Evolutionary conservation across 2,329 filamentous ascomycete genomes (phyloP), one percentile per base, ranked within the genome.

Genomic region (Fusarium sp.): DNA sequence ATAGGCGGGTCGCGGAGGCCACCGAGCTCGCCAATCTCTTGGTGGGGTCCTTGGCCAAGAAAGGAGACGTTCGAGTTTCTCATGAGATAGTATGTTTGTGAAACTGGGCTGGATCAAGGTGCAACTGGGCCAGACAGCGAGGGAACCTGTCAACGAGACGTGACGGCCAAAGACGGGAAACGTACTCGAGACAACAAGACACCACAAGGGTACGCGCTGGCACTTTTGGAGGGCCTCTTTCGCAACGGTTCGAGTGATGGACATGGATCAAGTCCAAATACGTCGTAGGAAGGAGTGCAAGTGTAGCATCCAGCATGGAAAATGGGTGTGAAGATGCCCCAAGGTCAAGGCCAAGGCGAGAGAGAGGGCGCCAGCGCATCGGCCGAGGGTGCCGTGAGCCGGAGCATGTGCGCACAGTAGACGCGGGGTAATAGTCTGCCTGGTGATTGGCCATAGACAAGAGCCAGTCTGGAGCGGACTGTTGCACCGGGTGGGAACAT

Each of bases 361-460:
- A 44, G 40, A 36, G 31, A 65, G 53, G 44, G 48, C 70, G 70
- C 68, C 65, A 74, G 60, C 64, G 66, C 61, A 57, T 54, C 68
- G 66, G 71, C 66, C 73, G 69, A 73, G 58, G 62, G 60, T 74
- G 73, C 73, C 73, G 73, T 55, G 67, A 65, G 70, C 73, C 69
- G 67, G 64, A 75, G 72, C 73, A 72, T 75, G 71, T 75, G 70
- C 18, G 18, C 18, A 23, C 18, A 56, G 60, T 9, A 11, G 60
- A 71, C 71, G 73, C 73, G 73, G 73, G 73, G 73, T 74, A 75
- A 62, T 52, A 68, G 54, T 50, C 16, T 36, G 7, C 30, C 11
- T 23, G 28, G 16, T 73, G 67, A 75, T 75, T 75, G 71, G 73
- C 28, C 41, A 4, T 30, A 13, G 30, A 27, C 39, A 44, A 31